These are phyloP conservation scores for Epichloe uncinata DNA, from an alignment of 2,329 filamentous ascomycete species.

Conservation along the genomic window DNA sequence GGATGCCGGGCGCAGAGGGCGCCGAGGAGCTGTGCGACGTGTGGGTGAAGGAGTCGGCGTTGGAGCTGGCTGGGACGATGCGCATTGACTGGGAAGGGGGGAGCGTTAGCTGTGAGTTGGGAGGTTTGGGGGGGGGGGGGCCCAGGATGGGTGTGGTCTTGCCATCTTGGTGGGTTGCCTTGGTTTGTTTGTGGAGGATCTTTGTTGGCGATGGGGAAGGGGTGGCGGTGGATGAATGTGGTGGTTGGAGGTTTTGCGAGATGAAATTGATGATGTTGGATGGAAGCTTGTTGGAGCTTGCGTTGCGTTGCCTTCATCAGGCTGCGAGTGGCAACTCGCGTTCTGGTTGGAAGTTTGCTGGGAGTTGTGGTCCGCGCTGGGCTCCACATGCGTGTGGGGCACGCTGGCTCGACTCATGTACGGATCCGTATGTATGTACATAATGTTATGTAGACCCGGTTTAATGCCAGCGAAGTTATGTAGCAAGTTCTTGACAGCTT, in stretches of 20 bases:
- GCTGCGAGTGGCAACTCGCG: conserved; percentile 17
- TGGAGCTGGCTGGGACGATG: conserved; percentile 60
- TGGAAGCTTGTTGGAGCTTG: conserved; percentile 3
- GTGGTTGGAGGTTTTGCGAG: conserved; percentile 1
- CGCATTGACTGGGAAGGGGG: conserved; percentile 57
- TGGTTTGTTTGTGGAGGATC: background rate
- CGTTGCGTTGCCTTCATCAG: conserved; percentile 6
- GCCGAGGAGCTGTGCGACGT: conserved; percentile 50
- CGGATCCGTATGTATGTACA: no score
- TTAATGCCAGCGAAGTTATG: no score
- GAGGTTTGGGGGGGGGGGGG: background rate
- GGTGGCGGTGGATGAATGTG: conserved; percentile 3
- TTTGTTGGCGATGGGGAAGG: background rate
- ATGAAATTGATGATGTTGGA: background rate
- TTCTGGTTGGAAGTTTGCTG: conserved; percentile 3
- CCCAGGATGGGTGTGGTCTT: conserved; percentile 13
- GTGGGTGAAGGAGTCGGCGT: conserved; percentile 55
- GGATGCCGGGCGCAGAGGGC: conserved; percentile 82
- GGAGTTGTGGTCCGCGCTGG: background rate
- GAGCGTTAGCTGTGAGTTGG: conserved; percentile 8
- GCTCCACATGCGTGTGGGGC: no score
- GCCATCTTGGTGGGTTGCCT: conserved; percentile 31
- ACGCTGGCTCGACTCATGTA: no score
- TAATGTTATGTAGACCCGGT: no score
- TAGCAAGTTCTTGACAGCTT: no score